These are phyloP conservation scores for Hymenoscyphus linearis DNA, from an alignment of 2,329 filamentous ascomycete genomes.

Conservation along the genomic window DNA sequence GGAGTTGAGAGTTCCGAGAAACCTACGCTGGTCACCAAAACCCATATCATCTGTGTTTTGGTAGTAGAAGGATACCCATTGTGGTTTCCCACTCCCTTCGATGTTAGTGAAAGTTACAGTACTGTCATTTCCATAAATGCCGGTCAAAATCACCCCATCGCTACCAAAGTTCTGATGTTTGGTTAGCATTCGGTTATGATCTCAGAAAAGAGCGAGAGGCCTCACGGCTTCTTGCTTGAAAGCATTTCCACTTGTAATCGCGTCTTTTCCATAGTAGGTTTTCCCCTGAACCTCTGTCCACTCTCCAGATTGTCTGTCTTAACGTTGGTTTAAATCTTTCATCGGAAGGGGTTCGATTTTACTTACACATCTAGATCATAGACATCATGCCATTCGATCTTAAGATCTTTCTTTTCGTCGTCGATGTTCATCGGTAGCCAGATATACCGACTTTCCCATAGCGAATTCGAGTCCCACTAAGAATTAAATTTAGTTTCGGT, in stretches of 20 bases:
- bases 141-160: not conserved
- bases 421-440: conserved; percentile 51
- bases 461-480: conserved; percentile 47
- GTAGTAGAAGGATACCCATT: not conserved
- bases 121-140: not conserved
- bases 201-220: not conserved
- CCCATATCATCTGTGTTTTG: not conserved
- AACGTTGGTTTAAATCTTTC: not conserved
- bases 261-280: conserved; percentile 42
- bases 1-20: not conserved
- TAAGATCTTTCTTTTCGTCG: conserved; percentile 45
- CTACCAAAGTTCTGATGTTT: not conserved
- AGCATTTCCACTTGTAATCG: conserved; percentile 41
- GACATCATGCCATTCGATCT: conserved; percentile 49
- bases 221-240: conserved; percentile 55
- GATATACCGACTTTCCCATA: conserved; percentile 53
- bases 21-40: not conserved
- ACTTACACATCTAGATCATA: conserved; percentile 49
- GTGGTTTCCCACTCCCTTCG: not conserved
- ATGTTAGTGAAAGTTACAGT: not conserved
- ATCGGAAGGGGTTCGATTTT: conserved; percentile 15
- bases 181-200: not conserved
- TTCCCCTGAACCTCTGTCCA: conserved; percentile 39
- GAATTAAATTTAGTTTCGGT: conserved; percentile 42
- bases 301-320: not conserved